Conservation (phyloP, 352 stramenopile genomes). For the Pythium coloratum region DNA sequence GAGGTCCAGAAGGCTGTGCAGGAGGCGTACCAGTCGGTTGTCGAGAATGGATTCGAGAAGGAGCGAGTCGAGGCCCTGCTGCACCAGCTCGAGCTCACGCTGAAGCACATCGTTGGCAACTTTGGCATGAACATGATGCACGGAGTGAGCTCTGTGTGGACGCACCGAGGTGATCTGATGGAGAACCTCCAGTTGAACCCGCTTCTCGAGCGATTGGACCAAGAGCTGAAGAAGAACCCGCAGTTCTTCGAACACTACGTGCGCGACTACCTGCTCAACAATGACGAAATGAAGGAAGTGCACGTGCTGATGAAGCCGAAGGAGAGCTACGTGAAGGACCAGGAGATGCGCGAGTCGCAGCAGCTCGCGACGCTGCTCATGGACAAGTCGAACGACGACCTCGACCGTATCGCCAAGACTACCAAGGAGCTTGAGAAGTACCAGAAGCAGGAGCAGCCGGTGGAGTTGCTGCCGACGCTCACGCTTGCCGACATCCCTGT, state of each 20-base stretch:
- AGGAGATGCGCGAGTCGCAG: slow-evolving; percentile 51
- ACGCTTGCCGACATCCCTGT: slow-evolving; percentile 66
- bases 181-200: slow-evolving; percentile 72
- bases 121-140: slow-evolving; percentile 84
- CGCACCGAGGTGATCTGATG: slow-evolving; percentile 64
- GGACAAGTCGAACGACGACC: slow-evolving; percentile 48
- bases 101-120: slow-evolving; percentile 84
- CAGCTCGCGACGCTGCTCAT: slow-evolving; percentile 44
- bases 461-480: slow-evolving; percentile 77
- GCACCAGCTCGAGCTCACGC: slow-evolving; percentile 79
- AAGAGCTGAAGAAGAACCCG: slow-evolving; percentile 61
- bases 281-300: slow-evolving; percentile 50
- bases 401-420: slow-evolving; percentile 52
- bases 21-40: slow-evolving; percentile 50
- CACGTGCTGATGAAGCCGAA: slow-evolving; percentile 77
- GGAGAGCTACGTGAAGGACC: slow-evolving; percentile 56
- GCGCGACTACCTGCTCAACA: slow-evolving; percentile 44
- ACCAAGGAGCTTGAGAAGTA: slow-evolving; percentile 55
- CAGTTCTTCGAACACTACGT: slow-evolving; percentile 72
- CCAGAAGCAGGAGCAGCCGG: slow-evolving; percentile 61
- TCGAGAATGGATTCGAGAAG: slow-evolving; percentile 69
- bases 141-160: slow-evolving; percentile 66
- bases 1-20: slow-evolving; percentile 61
- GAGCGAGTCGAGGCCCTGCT: slow-evolving; percentile 71
- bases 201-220: slow-evolving; percentile 51